Evolutionary conservation across 164 flowering plant genomes (phyloP), one percentile per base, ranked within the genome.

Genomic region (Malania oleifera): DNA sequence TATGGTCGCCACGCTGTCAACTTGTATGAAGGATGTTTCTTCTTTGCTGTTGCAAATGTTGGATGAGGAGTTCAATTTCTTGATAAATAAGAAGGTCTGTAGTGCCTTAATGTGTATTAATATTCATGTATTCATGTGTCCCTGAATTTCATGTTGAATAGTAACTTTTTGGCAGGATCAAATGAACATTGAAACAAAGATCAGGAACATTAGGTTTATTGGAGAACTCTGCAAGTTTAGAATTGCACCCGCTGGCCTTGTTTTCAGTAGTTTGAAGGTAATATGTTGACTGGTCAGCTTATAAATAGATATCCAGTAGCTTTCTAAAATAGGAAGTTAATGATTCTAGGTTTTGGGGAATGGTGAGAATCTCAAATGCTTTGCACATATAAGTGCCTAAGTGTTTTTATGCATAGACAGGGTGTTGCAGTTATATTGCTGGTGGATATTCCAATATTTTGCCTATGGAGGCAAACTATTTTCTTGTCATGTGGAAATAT

Each of bases 141-240:
- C 18, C 37, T 57, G 22, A 31, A 25, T 52, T 66, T 27, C 12
- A 18, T 52, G 45, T 43, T 59, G 51, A 27, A 39, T 43, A 60
- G 2, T 45, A 10, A 56, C 49, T 44, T 64, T 43, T n/a, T 73
- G n/a, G 48, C 83, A 93, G 99, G 97, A 90, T 75, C 99, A 90
- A 82, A 90, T 93, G 91, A 90, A 93, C 71, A 93, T 93, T 59
- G 99, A 93, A 65, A 86, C 92, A 51, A 90, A 88, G 81, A 87
- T 90, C 57, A 77, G 88, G 75, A 93, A 93, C 67, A 88, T 90
- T 63, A 80, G 99, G 65, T 93, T 90, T 65, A 78, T 93, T 70
- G 99, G 99, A 75, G 99, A 93, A 67, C 89, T 93, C 43, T 88
- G 92, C 84, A 93, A 93, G 81, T 93, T 93, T 54, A 84, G 62